Base-by-base conservation (phyloP, 495 filamentous ascomycete genomes). In the Penicillium maclennaniae region DNA sequence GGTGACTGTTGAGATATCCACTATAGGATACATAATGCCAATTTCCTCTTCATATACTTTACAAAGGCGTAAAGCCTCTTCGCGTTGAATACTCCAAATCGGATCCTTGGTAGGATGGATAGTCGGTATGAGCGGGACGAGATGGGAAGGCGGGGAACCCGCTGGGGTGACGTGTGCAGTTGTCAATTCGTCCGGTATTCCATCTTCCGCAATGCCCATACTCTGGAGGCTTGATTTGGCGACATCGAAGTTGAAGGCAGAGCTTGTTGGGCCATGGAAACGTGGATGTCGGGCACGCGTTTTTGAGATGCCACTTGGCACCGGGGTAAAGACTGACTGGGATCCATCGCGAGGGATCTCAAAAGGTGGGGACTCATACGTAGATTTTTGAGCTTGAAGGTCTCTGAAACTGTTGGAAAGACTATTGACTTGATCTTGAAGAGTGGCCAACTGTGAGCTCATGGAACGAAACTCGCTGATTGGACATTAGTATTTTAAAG, bases 231-330 rank as follows among this genome's bases (percentile, higher is more conserved):
- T 95, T 37, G 84, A 88, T 64, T 88, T 90, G 20, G 91, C 91
- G 5, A 95, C 87, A 56, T 91, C 87, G 51, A 96, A 83, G 56
- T 85, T 91, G 73, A 91, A 96, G 7, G 85, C 83, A 8, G 85
- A 87, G 72, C 89, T 92, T 0, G 89, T 95, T 3, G 91, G 91
- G 0, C 91, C 91, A 45, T 87, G 87, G 56, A 92, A 95, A 9
- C 80, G 81, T 20, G 84, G 82, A 47, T 86, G 85, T 65, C 69
- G 72, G 14, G 58, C 47, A 34, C 71, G 70, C 54, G 69, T 60
- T 65, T 72, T 65, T 45, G 69, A 45, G 47, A 69, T 43, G n/a
- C 63, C 49, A 34, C 66, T 26, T 8, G 65, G 65, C 54, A 74
- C 54, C 28, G 67, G 65, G 49, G 69, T 64, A 60, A 71, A 69